Evolutionary conservation across 257 asterid species (phyloP), one percentile per base, ranked within the genome.

Genomic region (Catharanthus roseus): DNA sequence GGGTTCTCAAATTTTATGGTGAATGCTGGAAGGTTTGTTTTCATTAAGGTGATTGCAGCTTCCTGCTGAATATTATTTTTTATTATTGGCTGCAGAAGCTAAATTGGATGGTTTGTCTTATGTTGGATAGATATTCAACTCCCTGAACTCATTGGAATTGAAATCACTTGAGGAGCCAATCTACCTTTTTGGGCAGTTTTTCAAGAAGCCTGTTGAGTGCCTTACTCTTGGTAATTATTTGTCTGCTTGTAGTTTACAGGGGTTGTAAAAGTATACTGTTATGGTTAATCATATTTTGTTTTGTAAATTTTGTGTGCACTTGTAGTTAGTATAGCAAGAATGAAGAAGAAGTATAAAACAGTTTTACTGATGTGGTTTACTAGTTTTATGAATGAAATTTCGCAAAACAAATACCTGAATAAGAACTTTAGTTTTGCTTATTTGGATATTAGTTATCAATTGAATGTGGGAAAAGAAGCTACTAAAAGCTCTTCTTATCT

Each of bases 21-120:
- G 87, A 66, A 81, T 95, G 99, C 86, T 95, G 99, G 99, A 89
- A 95, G 99, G 99, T 91, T 81, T 75, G 95, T 91, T 71, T 81
- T 73, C 65, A 70, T 86, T 80, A 75, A 79, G 90, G 83, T 79
- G 79, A 80, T 82, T 68, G 58, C 68, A 75, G 72, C 83, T 80
- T 77, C 81, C 78, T 68, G 68, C 77, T 58, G 67, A 65, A 77
- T 73, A 28, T 68, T 80, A 56, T 49, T 55, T 69, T 70, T 77
- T 42, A 26, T 55, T 70, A 38, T 66, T 44, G 72, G 63, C 33
- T 12, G 1, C 3, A 51, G 53, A 60, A 77, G 74, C 84, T 77
- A 68, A 69, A 71, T 51, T 73, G 80, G 78, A 64, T 73, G 54
- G 75, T 76, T 75, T 82, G 71, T 72, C 74, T 77, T 21, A 68